Evolutionary conservation across 208 protist species (phyloP), one percentile per base, ranked within the genome.

Genomic region (Herpetomonas samuelpessoai): DNA sequence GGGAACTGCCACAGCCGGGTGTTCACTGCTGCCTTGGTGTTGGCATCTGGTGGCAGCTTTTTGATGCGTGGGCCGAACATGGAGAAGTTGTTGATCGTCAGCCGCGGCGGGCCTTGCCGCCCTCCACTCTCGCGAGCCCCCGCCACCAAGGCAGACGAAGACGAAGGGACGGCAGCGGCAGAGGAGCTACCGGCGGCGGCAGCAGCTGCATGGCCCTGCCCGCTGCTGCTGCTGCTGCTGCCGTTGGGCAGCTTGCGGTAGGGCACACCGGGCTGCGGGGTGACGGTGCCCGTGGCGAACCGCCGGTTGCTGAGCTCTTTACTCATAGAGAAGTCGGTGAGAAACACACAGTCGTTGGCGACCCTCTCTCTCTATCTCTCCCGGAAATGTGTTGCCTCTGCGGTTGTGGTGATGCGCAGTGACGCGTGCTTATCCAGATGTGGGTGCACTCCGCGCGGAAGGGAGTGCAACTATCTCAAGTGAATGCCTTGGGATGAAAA

Each of bases 71-170:
- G 55, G 10, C 65, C 65, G 51, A 93, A 90, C n/a, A 73, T 76
- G 19, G 59, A 26, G 45, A 91, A 82, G 68, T 93, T 93, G 71
- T 84, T 75, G 29, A 87, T 68, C 14, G 86, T 93, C 25, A 93
- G 58, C 4, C 79, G 76, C 26, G 79, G 67, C 28, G 28, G 28
- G 27, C 57, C 28, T 26, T 55, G 26, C 21, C 31, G 2, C 12
- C 25, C 18, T 14, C 18, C 22, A 12, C 28, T 29, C 53, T 19
- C 25, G 30, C 25, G 51, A 30, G 21, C 25, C 16, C 26, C 2
- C 9, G 27, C 44, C 49, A 24, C 62, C 54, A 25, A 38, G 52
- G 14, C 30, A 6, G 41, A 25, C 24, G 24, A 45, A 28, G 35
- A 31, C 26, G 27, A 3, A 29, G 30, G 59, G 35, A 45, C 38